These are phyloP conservation scores for Penicillium corylophilum DNA, from an alignment of 2,329 filamentous ascomycete genomes.

Conservation along the genomic window DNA sequence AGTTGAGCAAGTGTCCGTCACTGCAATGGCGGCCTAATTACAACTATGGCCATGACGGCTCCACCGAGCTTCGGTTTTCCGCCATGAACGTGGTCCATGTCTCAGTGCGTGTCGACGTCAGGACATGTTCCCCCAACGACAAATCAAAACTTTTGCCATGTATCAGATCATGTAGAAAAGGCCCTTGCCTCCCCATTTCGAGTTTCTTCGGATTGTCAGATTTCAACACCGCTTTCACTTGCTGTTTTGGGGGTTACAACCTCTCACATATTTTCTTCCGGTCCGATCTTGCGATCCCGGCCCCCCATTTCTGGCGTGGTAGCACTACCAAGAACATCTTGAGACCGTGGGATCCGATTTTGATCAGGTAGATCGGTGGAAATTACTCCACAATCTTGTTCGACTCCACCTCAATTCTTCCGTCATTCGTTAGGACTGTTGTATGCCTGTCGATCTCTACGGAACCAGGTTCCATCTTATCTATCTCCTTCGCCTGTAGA, in stretches of 20 bases:
- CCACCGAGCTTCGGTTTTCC: slow-evolving; percentile 10
- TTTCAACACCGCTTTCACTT: slow-evolving; percentile 11
- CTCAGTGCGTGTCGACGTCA: slow-evolving; percentile 12
- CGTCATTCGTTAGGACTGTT: slow-evolving; percentile 1
- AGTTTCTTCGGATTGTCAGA: slow-evolving; percentile 8
- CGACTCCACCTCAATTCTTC: background rate
- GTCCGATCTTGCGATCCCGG: background rate
- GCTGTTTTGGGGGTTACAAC: slow-evolving; percentile 10
- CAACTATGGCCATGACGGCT: slow-evolving; percentile 1
- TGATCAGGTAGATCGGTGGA: slow-evolving; percentile 8
- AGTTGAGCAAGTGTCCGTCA: slow-evolving; percentile 3
- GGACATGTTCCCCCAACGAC: slow-evolving; percentile 6
- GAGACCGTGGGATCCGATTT: slow-evolving; percentile 5
- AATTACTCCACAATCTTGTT: slow-evolving; percentile 8
- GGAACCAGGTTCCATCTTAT: background rate
- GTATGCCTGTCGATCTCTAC: background rate
- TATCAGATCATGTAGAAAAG: slow-evolving; percentile 17
- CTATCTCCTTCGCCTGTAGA: background rate
- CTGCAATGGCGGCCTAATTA: background rate
- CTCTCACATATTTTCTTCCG: slow-evolving; percentile 15
- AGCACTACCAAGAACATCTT: slow-evolving; percentile 6
- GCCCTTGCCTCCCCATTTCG: slow-evolving; percentile 18
- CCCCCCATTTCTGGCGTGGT: background rate
- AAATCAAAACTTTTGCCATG: slow-evolving; percentile 5
- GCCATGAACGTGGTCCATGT: slow-evolving; percentile 17